Base-by-base conservation (phyloP, 2,329 filamentous ascomycete genomes). In the Hymenoscyphus fructigenus region DNA sequence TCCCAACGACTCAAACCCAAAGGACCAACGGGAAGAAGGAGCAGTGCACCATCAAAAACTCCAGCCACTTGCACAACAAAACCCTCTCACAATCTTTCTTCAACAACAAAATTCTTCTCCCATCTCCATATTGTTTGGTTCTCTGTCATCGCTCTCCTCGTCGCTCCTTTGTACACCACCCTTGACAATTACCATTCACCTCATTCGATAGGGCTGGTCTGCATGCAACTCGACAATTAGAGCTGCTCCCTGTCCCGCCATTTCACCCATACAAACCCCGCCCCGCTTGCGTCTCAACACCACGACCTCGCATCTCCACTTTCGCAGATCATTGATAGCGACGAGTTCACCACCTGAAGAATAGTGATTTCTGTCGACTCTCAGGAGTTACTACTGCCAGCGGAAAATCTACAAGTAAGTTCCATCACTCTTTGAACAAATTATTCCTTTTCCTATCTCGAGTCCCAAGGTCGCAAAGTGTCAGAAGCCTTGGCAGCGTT, bases 31-130 rank as follows among this genome's bases (percentile, higher is more conserved):
- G 29, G 55, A 34, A 34, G 28, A n/a, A 57, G 26, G n/a, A 29
- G 55, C 55, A 28, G 23, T n/a, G 55, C 55, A 57, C 55, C 55
- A 57, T 57, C 55, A 57, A 17, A 32, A 32, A 29, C n/a, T n/a
- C 32, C 23, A 57, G 26, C 26, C 17, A 12, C 17, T n/a, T n/a
- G 14, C 23, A 34, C 15, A 20, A 34, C n/a, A 32, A 28, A 15
- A n/a, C n/a, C n/a, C 7, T 34, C 29, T n/a, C 1, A 5, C 26
- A 12, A 15, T 34, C n/a, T 34, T n/a, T 10, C 29, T 57, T 57
- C 55, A 29, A 57, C 26, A 53, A 53, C 3, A n/a, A 20, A 14
- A 44, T n/a, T n/a, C 41, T n/a, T 53, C 47, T 12, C n/a, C 15
- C 17, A n/a, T n/a, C n/a, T n/a, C n/a, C n/a, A 20, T 9, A 23